Conservation (phyloP, 176 grass and related monocot species). For the Zea luxurians region DNA sequence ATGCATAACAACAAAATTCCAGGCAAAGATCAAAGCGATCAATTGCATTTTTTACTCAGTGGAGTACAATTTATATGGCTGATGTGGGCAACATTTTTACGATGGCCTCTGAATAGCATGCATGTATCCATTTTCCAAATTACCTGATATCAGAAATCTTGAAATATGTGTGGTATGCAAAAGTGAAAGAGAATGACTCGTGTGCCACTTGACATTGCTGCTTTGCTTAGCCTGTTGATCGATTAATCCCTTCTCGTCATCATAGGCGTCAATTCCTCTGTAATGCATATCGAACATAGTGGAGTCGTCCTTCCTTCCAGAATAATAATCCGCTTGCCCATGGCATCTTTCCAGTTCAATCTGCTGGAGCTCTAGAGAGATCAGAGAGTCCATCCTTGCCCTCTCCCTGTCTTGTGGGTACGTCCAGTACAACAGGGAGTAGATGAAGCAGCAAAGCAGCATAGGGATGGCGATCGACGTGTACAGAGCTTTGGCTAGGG, state of each 20-base stretch:
- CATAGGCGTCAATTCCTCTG: constrained; percentile 39
- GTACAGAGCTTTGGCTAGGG: constrained; percentile 76
- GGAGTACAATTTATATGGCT: too few relatives aligned
- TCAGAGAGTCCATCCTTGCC: constrained; percentile 68
- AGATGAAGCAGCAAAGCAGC: constrained; percentile 75
- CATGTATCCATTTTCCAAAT: too few relatives aligned
- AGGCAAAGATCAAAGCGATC: too few relatives aligned
- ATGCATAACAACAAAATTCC: constrained; percentile 10
- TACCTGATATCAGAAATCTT: too few relatives aligned
- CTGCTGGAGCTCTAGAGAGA: constrained; percentile 59
- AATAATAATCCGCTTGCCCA: not conserved
- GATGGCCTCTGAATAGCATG: too few relatives aligned
- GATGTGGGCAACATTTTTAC: too few relatives aligned
- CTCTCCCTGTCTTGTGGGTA: constrained; percentile 79
- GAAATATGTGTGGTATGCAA: too few relatives aligned
- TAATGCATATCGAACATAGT: constrained; percentile 56
- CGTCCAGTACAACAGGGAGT: constrained; percentile 60
- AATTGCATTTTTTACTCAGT: too few relatives aligned
- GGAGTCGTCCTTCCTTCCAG: constrained; percentile 29
- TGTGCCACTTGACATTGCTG: constrained; percentile 10
- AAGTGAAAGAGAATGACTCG: not conserved
- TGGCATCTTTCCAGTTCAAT: constrained; percentile 47
- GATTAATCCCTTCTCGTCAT: constrained; percentile 49
- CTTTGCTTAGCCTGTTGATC: constrained; percentile 23
- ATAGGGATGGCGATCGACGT: constrained; percentile 72